These are phyloP conservation scores for Odontarrhena argentea DNA, from an alignment of 345 rosid species.

Conservation along the genomic window DNA sequence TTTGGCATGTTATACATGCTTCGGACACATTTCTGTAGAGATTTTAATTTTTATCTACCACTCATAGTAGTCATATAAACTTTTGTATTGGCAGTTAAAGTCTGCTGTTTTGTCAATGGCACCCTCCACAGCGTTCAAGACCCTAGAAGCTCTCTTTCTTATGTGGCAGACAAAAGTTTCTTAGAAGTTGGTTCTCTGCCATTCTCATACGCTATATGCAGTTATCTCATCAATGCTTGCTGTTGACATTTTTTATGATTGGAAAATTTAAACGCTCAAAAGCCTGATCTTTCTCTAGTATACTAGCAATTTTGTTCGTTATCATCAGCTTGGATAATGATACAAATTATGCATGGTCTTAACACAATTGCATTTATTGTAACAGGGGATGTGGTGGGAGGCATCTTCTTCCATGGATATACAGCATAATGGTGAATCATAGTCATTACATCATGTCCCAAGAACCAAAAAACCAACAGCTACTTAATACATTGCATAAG, in stretches of 20 bases:
- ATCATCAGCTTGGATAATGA: too few species aligned
- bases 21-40: not conserved
- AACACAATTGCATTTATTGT: constrained; percentile 7
- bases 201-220: not conserved
- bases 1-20: constrained; percentile 5
- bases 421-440: constrained; percentile 71
- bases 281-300: constrained; percentile 1
- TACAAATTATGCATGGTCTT: not conserved
- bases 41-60: not conserved
- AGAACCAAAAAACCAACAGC: constrained; percentile 49
- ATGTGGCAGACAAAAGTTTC: constrained; percentile 89
- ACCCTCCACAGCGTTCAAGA: constrained; percentile 62
- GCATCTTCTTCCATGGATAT: constrained; percentile 76
- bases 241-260: too few species aligned
- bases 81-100: constrained; percentile 57
- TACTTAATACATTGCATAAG: constrained; percentile 63
- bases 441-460: constrained; percentile 56
- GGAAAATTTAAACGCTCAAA: not conserved
- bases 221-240: constrained; percentile 1
- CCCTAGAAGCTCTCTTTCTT: constrained; percentile 63
- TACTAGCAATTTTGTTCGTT: too few species aligned
- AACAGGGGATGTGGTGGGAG: constrained; percentile 63
- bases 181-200: constrained; percentile 57
- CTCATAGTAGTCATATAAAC: constrained; percentile 1
- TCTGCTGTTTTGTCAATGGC: constrained; percentile 65